Evolutionary conservation across 768 basidiomycete species (phyloP).

Genomic region (Russula foetens): DNA sequence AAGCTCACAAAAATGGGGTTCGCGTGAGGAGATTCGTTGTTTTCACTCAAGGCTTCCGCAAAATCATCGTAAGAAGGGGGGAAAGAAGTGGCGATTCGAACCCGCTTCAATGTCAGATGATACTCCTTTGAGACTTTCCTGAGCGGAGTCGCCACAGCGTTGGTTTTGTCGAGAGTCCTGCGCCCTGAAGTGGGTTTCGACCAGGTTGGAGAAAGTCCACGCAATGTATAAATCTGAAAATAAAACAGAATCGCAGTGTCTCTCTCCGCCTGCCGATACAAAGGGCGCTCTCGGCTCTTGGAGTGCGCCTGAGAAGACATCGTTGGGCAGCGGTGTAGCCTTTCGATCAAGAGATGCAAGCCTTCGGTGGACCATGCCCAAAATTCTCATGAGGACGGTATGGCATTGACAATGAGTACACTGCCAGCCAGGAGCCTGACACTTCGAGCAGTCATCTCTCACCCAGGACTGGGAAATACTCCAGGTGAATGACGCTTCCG

Average conservation of each 20-base stretch:
- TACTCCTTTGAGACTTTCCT: neutral
- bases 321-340: neutral
- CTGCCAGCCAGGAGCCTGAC: neutral
- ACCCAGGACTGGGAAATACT: too few relatives aligned
- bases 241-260: too few relatives aligned
- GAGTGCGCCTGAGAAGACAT: neutral
- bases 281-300: too few relatives aligned
- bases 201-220: neutral
- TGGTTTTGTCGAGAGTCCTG: neutral
- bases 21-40: neutral
- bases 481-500: neutral
- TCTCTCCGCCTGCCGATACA: neutral
- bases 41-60: neutral
- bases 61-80: neutral
- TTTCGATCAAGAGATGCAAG: neutral
- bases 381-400: neutral
- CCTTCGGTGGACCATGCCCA: neutral
- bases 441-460: neutral
- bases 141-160: slow-evolving; percentile 1
- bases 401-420: too few relatives aligned
- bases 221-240: neutral
- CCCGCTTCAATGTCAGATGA: neutral
- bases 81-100: neutral
- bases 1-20: neutral
- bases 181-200: neutral